Conservation (phyloP, 2,329 filamentous ascomycete species). For the Microdochium paspali region DNA sequence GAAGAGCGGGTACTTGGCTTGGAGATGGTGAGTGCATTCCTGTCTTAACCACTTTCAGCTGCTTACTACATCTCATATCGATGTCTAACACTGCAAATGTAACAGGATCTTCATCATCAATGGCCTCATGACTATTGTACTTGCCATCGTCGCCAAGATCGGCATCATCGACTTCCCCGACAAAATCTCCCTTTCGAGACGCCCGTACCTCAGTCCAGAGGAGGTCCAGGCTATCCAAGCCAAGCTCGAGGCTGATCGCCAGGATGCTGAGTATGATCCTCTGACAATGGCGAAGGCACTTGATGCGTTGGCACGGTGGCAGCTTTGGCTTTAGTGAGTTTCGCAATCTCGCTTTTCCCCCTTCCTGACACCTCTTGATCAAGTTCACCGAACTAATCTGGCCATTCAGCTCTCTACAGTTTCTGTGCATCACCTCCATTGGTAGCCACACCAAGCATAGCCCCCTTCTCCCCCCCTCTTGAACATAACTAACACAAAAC, state of each 20-base stretch:
- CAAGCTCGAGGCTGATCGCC: not conserved
- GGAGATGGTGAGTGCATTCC: not conserved
- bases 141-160: not conserved
- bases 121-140: not conserved
- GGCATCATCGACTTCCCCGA: slow-evolving; percentile 1
- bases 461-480: no score
- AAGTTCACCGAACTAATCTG: no score
- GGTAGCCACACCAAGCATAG: no score
- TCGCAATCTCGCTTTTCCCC: not conserved
- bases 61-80: no score
- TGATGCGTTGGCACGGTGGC: not conserved
- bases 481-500: not conserved
- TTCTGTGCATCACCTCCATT: not conserved
- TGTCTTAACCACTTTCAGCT: not conserved
- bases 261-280: not conserved
- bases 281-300: not conserved
- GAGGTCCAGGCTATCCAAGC: not conserved
- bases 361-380: no score
- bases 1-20: not conserved
- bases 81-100: no score
- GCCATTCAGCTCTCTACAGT: not conserved
- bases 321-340: not conserved
- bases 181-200: not conserved
- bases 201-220: not conserved
- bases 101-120: slow-evolving; percentile 1